These are phyloP conservation scores for Phytophthora pluvialis DNA, from an alignment of 352 stramenopile species.

Conservation along the genomic window DNA sequence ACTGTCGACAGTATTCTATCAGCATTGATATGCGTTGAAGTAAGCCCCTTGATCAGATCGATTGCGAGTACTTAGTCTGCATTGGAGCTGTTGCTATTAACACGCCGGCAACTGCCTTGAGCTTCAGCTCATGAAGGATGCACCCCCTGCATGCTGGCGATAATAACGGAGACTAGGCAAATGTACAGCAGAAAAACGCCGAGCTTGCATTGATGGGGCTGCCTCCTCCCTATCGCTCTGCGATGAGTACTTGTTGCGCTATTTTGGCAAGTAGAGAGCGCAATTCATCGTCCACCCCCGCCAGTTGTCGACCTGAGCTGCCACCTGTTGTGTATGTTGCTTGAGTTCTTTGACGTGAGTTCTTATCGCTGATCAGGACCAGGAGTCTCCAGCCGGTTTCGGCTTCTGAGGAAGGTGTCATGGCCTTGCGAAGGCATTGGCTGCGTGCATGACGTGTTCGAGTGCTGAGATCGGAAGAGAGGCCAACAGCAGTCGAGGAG, in stretches of 20 bases:
- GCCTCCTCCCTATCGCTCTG: conserved; percentile 1
- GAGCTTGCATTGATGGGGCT: not conserved
- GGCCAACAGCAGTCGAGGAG: conserved; percentile 7
- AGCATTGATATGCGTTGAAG: not conserved
- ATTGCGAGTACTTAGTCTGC: too few species aligned
- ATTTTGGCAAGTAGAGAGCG: conserved; percentile 16
- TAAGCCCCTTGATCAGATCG: not conserved
- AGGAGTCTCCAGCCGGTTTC: conserved; percentile 11
- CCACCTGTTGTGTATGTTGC: conserved; percentile 20
- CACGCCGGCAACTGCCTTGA: not conserved
- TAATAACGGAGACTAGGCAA: not conserved
- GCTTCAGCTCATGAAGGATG: not conserved
- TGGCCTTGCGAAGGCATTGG: not conserved
- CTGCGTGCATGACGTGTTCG: not conserved
- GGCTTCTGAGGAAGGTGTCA: conserved; percentile 18
- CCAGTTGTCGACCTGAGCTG: conserved; percentile 5
- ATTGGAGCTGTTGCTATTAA: conserved; percentile 3
- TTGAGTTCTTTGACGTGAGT: conserved; percentile 16
- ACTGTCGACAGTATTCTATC: too few species aligned
- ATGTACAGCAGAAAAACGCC: not conserved
- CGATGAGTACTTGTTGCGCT: not conserved
- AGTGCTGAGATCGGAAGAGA: conserved; percentile 14
- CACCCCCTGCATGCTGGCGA: conserved; percentile 1
- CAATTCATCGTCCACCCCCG: not conserved
- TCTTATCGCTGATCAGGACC: conserved; percentile 35